Base-by-base conservation (phyloP, 192 early-diverging fungal genomes). In the Podochytrium sp. region DNA sequence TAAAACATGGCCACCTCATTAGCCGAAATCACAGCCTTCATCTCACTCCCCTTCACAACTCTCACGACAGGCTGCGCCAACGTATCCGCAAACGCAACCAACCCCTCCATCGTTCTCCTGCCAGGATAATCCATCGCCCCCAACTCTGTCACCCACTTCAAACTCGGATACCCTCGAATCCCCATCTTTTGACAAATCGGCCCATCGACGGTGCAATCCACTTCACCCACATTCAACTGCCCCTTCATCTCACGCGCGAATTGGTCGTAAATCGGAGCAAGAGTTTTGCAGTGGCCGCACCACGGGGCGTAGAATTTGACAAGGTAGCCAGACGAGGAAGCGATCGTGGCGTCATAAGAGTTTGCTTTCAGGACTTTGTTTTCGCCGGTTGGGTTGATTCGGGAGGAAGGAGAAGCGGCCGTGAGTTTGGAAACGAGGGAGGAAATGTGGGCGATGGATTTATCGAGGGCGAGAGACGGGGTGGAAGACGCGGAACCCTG, bases 91-190 rank as follows among this genome's bases (percentile, higher is more conserved):
- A 86, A 92, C 27, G 71, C 64, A 4, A 59, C 58, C 43, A 91
- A 63, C 1, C 66, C 78, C n/a, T 84, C 78, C 33, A 89, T 67
- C 27, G 84, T 79, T 55, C 91, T 81, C 32, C 75, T 27, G 2
- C 83, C 82, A 25, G 60, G 39, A 59, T 71, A 84, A 27, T 84
- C 82, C 3, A 79, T 52, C 56, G 40, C 27, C 80, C 72, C 47
- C 78, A 84, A 39, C 2, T 51, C 57, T 33, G 20, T 34, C 51
- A 27, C 86, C 78, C 89, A 84, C 76, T 86, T 87, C 38, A 96
- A 83, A 4, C 92, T 93, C 37, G 94, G 94, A 73, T 91, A 94
- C n/a, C 91, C 94, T 39, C 85, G 81, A 47, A 96, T 85, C 29
- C 84, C 80, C 58, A 88, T 79, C 90, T 65, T 33, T 62, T 64